These are phyloP conservation scores for Blepharisma undulans DNA, from an alignment of 169 alveolate genomes.

Conservation along the genomic window DNA sequence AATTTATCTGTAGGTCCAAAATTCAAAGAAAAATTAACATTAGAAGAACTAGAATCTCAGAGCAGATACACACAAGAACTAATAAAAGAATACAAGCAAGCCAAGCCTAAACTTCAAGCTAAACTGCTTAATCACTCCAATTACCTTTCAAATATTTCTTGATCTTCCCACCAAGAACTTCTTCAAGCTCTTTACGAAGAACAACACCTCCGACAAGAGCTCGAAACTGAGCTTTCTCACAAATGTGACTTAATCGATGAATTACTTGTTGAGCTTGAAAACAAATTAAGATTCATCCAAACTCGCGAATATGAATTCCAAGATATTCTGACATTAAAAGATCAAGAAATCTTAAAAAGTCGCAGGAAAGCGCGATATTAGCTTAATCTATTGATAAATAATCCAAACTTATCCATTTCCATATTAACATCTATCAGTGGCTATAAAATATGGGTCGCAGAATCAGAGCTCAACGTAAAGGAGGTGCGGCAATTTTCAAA, in stretches of 20 bases:
- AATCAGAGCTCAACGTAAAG: conserved; percentile 95
- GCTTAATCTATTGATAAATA: neutral
- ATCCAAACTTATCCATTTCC: neutral
- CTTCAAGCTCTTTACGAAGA: neutral
- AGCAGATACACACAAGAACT: neutral
- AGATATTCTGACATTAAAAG: conserved; percentile 5
- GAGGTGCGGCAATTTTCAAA: conserved; percentile 94
- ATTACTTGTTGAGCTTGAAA: neutral
- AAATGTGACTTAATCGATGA: neutral
- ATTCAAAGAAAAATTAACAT: neutral
- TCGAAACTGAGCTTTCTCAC: neutral
- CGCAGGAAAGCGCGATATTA: neutral
- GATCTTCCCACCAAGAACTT: neutral
- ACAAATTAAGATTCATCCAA: neutral
- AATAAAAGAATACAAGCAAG: neutral
- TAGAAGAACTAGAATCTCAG: neutral
- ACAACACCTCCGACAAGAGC: neutral
- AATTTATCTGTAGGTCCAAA: neutral
- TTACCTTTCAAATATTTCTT: neutral
- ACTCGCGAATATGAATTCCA: conserved; percentile 15
- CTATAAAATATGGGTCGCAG: conserved; percentile 58
- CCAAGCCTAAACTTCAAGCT: neutral
- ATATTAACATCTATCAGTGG: neutral
- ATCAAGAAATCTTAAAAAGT: neutral
- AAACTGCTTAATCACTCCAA: neutral